phyloP scores from a whole-genome alignment of 2,329 filamentous ascomycete genomes.

The Pseudofabraea citricarpa region DNA sequence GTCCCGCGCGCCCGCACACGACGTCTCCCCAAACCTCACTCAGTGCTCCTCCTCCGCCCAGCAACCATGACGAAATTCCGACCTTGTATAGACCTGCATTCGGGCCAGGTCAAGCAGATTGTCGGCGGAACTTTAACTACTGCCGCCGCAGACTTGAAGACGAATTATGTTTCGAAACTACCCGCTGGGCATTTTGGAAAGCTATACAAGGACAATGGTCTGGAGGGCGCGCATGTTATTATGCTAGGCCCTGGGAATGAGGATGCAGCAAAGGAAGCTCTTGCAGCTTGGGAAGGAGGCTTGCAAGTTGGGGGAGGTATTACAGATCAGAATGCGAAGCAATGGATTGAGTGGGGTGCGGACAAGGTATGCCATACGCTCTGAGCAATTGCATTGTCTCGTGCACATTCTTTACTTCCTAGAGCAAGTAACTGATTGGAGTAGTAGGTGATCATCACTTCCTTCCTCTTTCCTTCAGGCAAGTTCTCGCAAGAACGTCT shows the following conservation, averaged over 20 bases:
- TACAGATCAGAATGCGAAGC: constrained; percentile 72
- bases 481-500: constrained; percentile 76
- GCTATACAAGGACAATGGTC: constrained; percentile 70
- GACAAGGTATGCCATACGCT: constrained; percentile 62
- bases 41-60: not conserved
- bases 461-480: constrained; percentile 82
- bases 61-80: constrained; percentile 84
- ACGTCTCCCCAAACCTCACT: constrained; percentile 2
- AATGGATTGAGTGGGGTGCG: constrained; percentile 85
- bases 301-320: constrained; percentile 95
- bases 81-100: constrained; percentile 95
- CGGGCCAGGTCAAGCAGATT: constrained; percentile 98
- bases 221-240: constrained; percentile 86
- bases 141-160: constrained; percentile 64
- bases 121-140: constrained; percentile 87
- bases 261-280: constrained; percentile 70
- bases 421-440: constrained; percentile 12
- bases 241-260: constrained; percentile 91
- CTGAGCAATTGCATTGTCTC: not conserved
- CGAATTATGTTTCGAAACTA: constrained; percentile 86
- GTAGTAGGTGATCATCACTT: constrained; percentile 89
- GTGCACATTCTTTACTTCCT: too few relatives aligned
- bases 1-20: constrained; percentile 2
- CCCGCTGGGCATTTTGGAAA: constrained; percentile 76
- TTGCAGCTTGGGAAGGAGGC: constrained; percentile 71